These are phyloP conservation scores for Herpotrichia juniperi DNA, from an alignment of 2,329 filamentous ascomycete species.

Conservation along the genomic window DNA sequence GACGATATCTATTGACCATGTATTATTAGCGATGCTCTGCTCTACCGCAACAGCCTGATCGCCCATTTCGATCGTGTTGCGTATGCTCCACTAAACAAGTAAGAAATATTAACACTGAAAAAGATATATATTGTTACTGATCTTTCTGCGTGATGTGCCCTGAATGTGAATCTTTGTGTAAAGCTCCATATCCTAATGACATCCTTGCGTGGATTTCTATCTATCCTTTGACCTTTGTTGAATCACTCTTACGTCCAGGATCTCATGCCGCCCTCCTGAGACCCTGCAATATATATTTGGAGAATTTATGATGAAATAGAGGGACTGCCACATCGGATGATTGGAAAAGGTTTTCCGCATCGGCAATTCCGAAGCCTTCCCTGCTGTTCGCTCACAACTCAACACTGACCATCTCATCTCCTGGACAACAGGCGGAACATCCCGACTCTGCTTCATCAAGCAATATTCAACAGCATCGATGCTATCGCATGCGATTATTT, in stretches of 20 bases:
- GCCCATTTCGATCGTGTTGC: conserved; percentile 38
- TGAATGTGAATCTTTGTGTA: no score
- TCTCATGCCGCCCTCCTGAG: no score
- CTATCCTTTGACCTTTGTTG: no score
- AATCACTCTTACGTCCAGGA: no score
- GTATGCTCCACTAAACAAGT: conserved; percentile 27
- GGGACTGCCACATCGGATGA: neutral
- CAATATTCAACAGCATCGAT: no score
- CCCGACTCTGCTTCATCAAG: neutral
- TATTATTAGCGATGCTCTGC: conserved; percentile 35
- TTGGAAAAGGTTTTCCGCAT: neutral
- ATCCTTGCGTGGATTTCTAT: no score
- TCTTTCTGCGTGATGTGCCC: conserved; percentile 1
- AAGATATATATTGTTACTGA: conserved; percentile 3
- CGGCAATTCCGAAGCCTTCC: neutral
- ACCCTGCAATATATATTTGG: no score
- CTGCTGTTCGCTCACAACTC: neutral
- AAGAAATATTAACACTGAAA: conserved; percentile 34
- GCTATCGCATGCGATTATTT: no score
- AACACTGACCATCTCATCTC: neutral
- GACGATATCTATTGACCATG: conserved; percentile 29
- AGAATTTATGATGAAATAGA: no score
- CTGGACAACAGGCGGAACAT: neutral
- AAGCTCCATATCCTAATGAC: no score
- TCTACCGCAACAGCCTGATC: conserved; percentile 43